Evolutionary conservation across 192 early-diverging fungal species (phyloP), one percentile per base, ranked within the genome.

Genomic region (Backusella circina): DNA sequence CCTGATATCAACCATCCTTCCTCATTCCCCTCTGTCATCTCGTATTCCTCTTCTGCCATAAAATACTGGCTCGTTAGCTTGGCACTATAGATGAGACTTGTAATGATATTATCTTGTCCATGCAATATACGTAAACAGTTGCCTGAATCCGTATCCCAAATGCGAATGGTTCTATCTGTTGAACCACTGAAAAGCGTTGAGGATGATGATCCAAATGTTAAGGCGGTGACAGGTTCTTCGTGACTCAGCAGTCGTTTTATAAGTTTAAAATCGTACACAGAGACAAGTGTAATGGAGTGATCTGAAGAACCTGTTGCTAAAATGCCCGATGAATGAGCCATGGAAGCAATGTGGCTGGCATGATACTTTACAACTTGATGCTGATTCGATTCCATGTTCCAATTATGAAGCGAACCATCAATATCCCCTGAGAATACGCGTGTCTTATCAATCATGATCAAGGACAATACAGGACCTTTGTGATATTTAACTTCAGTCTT

Each of bases 261-360:
- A 18, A 47, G n/a, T 7, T 71, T 47, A n/a, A 71, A 41, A 18
- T 71, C 69, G 8, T 23, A 26, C 5, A 70, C 41, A 13, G 28
- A 9, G 5, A 44, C 21, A 13, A 74, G 38, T 9, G 37, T 39
- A 65, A 74, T 66, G 15, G 57, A 66, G 9, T 41, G 36, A 39
- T 74, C 73, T 30, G 73, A 74, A 6, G 73, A 74, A 18, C 73
- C 73, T 32, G 73, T 44, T 23, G 73, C 64, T 38, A 74, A 44
- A 38, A 65, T 36, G 3, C 39, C 50, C 32, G 64, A 23, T 39
- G n/a, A 28, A 41, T 39, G 23, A 10, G 73, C 64, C 61, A 74
- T 32, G 65, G 64, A 74, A 5, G 64, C 36, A 21, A 74, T 64
- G 15, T 74, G 73, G 2, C 64, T 74, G 16, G 39, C 33, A 64